Percentiles rank a stretch among this genome's conserved stretches.
These are phyloP conservation scores for Cucumis cinereus DNA, from an alignment of 306 rosid genomes.

Conservation along the genomic window DNA sequence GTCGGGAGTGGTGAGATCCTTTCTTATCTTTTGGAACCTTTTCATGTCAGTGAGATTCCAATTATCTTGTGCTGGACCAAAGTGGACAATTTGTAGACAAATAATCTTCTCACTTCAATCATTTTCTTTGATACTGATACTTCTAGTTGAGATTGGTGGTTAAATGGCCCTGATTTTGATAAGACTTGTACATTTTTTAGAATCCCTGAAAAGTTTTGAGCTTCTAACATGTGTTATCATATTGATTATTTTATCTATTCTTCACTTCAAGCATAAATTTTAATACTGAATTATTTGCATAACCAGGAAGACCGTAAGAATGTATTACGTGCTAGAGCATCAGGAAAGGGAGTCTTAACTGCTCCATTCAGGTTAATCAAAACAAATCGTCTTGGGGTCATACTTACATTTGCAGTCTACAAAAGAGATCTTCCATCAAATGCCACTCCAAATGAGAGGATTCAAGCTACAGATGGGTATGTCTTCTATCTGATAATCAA, in stretches of 20 bases:
- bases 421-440: slow-evolving; percentile 78
- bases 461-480: slow-evolving; percentile 90
- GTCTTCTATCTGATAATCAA: slow-evolving; percentile 7
- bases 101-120: background rate
- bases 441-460: slow-evolving; percentile 83
- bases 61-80: slow-evolving; percentile 3
- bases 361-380: slow-evolving; percentile 83
- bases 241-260: background rate
- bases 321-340: slow-evolving; percentile 81
- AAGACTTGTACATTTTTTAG: background rate
- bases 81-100: background rate
- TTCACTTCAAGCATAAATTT: background rate
- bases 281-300: background rate
- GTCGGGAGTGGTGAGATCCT: slow-evolving; percentile 60
- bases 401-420: slow-evolving; percentile 90
- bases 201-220: background rate
- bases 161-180: background rate
- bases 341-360: slow-evolving; percentile 90
- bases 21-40: slow-evolving; percentile 7
- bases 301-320: slow-evolving; percentile 79
- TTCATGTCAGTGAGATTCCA: background rate
- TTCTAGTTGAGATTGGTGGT: background rate
- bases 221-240: background rate
- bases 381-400: slow-evolving; percentile 88
- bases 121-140: background rate